phyloP scores from a whole-genome alignment of 2,329 filamentous ascomycete species.

The Fonsecaea monophora region DNA sequence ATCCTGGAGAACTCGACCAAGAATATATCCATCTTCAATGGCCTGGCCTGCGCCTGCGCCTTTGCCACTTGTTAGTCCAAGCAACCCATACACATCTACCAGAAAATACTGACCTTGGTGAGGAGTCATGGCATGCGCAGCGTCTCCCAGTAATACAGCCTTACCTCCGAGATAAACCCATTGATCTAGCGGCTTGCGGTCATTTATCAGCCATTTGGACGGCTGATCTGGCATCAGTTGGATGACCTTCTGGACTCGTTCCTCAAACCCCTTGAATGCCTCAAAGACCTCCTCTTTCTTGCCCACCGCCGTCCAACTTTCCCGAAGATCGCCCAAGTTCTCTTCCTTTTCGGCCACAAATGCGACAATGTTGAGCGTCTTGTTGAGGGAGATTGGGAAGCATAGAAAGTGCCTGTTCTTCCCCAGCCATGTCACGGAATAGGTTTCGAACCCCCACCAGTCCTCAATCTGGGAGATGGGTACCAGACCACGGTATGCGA shows the following conservation, averaged over 20 bases:
- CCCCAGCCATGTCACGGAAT: slow-evolving; percentile 45
- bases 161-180: slow-evolving; percentile 37
- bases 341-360: slow-evolving; percentile 45
- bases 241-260: slow-evolving; percentile 33
- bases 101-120: slow-evolving; percentile 38
- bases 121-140: slow-evolving; percentile 46
- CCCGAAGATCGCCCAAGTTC: slow-evolving; percentile 44
- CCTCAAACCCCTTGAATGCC: slow-evolving; percentile 30
- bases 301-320: slow-evolving; percentile 47
- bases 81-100: background rate
- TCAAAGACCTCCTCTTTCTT: slow-evolving; percentile 39
- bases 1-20: slow-evolving; percentile 27
- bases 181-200: slow-evolving; percentile 33
- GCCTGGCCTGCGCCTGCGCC: slow-evolving; percentile 69
- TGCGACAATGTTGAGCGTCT: slow-evolving; percentile 48
- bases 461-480: slow-evolving; percentile 29
- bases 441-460: slow-evolving; percentile 40
- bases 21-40: slow-evolving; percentile 66
- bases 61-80: slow-evolving; percentile 44
- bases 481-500: slow-evolving; percentile 29
- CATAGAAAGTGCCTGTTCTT: slow-evolving; percentile 48
- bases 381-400: slow-evolving; percentile 48
- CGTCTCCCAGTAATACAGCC: slow-evolving; percentile 44
- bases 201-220: slow-evolving; percentile 34
- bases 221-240: slow-evolving; percentile 27